Percentiles rank a stretch among this genome's conserved stretches.
Conservation (phyloP, 805 yeast genomes). For the Wickerhamiella azymoides region DNA sequence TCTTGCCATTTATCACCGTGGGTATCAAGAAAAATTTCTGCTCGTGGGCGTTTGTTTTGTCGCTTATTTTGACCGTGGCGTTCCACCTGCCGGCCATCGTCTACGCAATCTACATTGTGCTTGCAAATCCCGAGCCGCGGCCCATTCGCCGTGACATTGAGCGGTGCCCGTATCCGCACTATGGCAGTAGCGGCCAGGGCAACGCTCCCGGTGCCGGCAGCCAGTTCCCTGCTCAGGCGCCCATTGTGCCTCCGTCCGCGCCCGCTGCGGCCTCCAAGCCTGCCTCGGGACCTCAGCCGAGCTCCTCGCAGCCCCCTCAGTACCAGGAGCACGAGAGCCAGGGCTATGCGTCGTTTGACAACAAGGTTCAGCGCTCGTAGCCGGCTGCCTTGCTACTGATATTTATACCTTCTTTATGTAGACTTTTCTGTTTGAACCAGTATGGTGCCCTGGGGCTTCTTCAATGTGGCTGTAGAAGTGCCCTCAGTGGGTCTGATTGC, state of each 20-base stretch:
- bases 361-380: slow-evolving; percentile 1
- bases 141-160: not conserved
- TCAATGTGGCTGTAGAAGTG: too few species aligned
- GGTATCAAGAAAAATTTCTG: slow-evolving; percentile 7
- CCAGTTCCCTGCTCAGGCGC: slow-evolving; percentile 1
- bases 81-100: slow-evolving; percentile 10
- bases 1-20: slow-evolving; percentile 7
- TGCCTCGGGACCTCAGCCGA: not conserved
- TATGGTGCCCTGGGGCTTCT: not conserved
- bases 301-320: not conserved
- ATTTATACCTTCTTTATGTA: not conserved
- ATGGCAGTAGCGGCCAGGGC: not conserved
- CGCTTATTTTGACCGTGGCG: slow-evolving; percentile 3
- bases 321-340: not conserved
- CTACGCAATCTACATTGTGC: slow-evolving; percentile 8
- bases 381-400: not conserved
- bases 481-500: too few species aligned
- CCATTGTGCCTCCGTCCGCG: not conserved
- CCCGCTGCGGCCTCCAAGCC: slow-evolving; percentile 1
- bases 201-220: not conserved
- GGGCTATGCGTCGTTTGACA: not conserved
- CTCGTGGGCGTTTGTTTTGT: slow-evolving; percentile 1
- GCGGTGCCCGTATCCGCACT: not conserved
- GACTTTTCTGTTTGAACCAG: not conserved
- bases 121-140: slow-evolving; percentile 3